phyloP scores from a whole-genome alignment of 1,139 yeast genomes.

The Pneumocystis canis region DNA sequence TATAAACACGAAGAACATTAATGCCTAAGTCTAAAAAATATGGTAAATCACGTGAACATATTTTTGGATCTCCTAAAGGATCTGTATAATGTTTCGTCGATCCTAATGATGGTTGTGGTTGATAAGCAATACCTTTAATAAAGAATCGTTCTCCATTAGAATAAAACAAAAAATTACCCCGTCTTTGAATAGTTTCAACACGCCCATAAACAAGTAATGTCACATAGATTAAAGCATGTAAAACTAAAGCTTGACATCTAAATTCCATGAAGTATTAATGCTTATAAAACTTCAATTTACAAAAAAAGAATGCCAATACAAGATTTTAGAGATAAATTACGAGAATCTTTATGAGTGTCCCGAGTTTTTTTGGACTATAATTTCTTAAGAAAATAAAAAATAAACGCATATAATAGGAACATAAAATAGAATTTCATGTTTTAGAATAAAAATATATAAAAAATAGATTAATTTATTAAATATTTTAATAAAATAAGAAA shows the following conservation, averaged over 20 bases:
- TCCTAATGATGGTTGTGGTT: slow-evolving; percentile 77
- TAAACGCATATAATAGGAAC: too few species aligned
- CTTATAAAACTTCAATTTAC: too few species aligned
- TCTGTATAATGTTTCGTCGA: slow-evolving; percentile 32
- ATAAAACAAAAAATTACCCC: slow-evolving; percentile 12
- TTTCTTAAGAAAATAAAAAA: too few species aligned
- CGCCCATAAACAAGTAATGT: background rate
- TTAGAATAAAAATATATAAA: too few species aligned
- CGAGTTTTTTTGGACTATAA: too few species aligned
- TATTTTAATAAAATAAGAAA: too few species aligned
- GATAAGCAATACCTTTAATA: slow-evolving; percentile 71
- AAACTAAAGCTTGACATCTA: background rate
- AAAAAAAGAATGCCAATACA: too few species aligned
- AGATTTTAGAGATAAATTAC: too few species aligned
- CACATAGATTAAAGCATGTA: background rate
- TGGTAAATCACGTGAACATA: slow-evolving; percentile 61
- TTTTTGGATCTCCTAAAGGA: slow-evolving; percentile 55
- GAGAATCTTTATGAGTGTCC: too few species aligned
- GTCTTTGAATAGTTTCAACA: background rate
- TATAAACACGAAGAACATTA: slow-evolving; percentile 74
- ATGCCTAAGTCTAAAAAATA: slow-evolving; percentile 64
- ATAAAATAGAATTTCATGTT: too few species aligned
- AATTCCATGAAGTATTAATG: background rate
- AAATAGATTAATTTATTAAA: too few species aligned
- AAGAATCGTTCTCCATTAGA: slow-evolving; percentile 37